These are phyloP conservation scores for Chaetoceros muelleri DNA, from an alignment of 108 stramenopile genomes.

Conservation along the genomic window DNA sequence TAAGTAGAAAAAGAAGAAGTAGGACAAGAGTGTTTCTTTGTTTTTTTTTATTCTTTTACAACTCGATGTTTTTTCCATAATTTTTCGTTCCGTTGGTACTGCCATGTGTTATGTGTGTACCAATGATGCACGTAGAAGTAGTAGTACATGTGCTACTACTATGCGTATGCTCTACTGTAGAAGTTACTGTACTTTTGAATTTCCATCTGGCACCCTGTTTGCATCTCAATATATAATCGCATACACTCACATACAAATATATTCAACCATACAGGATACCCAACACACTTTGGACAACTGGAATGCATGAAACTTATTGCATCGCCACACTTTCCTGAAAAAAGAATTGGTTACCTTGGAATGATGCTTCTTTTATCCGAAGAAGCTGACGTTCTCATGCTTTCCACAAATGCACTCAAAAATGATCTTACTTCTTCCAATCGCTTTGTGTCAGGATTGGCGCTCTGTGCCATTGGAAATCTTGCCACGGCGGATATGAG, in stretches of 20 bases:
- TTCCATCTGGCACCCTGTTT: neutral
- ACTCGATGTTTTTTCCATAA: neutral
- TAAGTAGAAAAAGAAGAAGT: constrained; percentile 15
- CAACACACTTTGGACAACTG: constrained; percentile 99
- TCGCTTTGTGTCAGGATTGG: constrained; percentile 86
- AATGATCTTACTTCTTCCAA: constrained; percentile 81
- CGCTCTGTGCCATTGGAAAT: constrained; percentile 96
- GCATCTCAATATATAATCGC: neutral
- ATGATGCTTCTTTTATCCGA: constrained; percentile 96
- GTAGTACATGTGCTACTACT: too few species aligned
- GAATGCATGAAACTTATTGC: constrained; percentile 98
- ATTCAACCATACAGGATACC: constrained; percentile 69
- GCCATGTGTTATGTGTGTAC: neutral
- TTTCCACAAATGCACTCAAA: constrained; percentile 91
- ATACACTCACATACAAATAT: neutral
- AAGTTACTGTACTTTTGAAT: too few species aligned
- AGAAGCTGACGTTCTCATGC: constrained; percentile 97
- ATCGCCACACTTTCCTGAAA: constrained; percentile 95
- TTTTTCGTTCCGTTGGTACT: neutral
- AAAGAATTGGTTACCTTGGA: constrained; percentile 93
- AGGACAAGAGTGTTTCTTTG: too few species aligned
- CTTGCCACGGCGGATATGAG: constrained; percentile 94
- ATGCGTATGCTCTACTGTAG: too few species aligned
- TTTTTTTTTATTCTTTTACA: neutral
- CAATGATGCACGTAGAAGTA: too few species aligned